Evolutionary conservation across 345 rosid species (phyloP).

Genomic region (Arabis hirsuta): DNA sequence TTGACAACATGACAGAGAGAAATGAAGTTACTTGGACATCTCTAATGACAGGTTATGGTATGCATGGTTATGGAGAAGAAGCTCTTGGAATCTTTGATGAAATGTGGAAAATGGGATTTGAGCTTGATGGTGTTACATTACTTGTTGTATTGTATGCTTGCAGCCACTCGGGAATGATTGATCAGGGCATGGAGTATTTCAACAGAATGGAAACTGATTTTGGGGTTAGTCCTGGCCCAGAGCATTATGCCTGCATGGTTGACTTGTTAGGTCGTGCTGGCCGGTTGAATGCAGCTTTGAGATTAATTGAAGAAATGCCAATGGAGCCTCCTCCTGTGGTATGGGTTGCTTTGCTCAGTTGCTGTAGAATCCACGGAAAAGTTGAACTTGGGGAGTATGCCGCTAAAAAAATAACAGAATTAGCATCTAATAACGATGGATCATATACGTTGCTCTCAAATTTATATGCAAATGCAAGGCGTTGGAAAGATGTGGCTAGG

Average conservation of each 20-base stretch:
- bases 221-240: slow-evolving; percentile 59
- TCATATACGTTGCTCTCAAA: slow-evolving; percentile 80
- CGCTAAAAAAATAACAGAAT: slow-evolving; percentile 49
- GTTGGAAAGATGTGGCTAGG: slow-evolving; percentile 85
- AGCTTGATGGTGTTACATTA: slow-evolving; percentile 69
- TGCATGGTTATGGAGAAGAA: slow-evolving; percentile 81
- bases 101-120: slow-evolving; percentile 63
- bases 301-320: slow-evolving; percentile 70
- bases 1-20: slow-evolving; percentile 58
- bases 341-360: slow-evolving; percentile 79
- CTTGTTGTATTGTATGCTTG: slow-evolving; percentile 82
- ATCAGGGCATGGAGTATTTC: slow-evolving; percentile 70
- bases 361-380: slow-evolving; percentile 73
- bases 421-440: slow-evolving; percentile 70
- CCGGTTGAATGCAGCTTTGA: slow-evolving; percentile 60
- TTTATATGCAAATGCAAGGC: slow-evolving; percentile 77
- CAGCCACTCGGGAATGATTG: slow-evolving; percentile 88
- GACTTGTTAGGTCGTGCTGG: slow-evolving; percentile 89
- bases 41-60: slow-evolving; percentile 78
- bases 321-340: slow-evolving; percentile 66
- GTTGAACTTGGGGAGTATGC: slow-evolving; percentile 87
- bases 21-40: slow-evolving; percentile 88
- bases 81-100: slow-evolving; percentile 60
- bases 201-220: slow-evolving; percentile 57
- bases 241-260: slow-evolving; percentile 86